A percentile compares a stretch with the other conserved stretches of the same genome.
Conservation (phyloP, 169 alveolate genomes). For the Condylostoma magnum region DNA sequence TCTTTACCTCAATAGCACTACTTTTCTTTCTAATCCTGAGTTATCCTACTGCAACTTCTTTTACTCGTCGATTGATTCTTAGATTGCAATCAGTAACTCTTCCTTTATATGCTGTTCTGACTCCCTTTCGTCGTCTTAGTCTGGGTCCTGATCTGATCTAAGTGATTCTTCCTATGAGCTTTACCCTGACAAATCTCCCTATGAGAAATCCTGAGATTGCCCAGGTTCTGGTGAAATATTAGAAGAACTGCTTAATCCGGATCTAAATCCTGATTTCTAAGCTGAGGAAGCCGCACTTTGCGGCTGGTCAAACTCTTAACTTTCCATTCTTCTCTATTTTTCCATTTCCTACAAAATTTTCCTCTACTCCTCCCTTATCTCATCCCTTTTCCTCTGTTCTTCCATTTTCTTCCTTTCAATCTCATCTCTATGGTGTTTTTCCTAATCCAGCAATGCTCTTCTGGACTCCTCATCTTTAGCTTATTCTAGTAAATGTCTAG, state of each 20-base stretch:
- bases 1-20: conserved; percentile 50
- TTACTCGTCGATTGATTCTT: conserved; percentile 56
- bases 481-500: conserved; percentile 74
- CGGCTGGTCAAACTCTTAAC: conserved; percentile 37
- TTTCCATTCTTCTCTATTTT: conserved; percentile 37
- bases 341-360: conserved; percentile 51
- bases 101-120: conserved; percentile 50
- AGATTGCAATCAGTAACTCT: conserved; percentile 63
- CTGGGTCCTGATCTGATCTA: conserved; percentile 20
- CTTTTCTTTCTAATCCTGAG: conserved; percentile 49
- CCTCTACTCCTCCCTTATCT: conserved; percentile 50
- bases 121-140: conserved; percentile 38
- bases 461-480: conserved; percentile 63
- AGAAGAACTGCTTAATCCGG: no score
- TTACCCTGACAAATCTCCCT: conserved; percentile 26
- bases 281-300: conserved; percentile 21
- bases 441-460: conserved; percentile 45
- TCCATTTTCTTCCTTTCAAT: conserved; percentile 46
- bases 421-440: conserved; percentile 36
- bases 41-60: conserved; percentile 53
- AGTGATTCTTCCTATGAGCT: conserved; percentile 16
- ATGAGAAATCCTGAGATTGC: no score
- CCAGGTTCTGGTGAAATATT: no score
- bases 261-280: no score
- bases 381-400: conserved; percentile 57